Evolutionary conservation across 2,329 filamentous ascomycete genomes (phyloP), one percentile per base, ranked within the genome.

Genomic region (Fusarium neocosmosporiellum): DNA sequence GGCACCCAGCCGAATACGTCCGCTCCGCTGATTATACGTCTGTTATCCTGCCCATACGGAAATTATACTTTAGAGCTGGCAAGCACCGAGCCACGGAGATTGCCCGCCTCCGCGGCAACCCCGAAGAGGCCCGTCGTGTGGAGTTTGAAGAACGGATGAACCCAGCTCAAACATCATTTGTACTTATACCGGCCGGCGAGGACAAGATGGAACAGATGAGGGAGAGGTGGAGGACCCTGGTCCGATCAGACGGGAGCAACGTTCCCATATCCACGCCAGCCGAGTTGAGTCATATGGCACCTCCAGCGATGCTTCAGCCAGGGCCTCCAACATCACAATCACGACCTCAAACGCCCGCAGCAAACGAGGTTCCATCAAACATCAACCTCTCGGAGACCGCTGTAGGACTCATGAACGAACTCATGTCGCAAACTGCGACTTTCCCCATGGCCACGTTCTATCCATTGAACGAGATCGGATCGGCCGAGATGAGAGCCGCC

Each of bases 21-120:
- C 85, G 82, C 71, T 84, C 85, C 60, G 79, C 82, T 3, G 83
- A 84, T 65, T 84, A 87, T 43, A 81, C 84, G 11, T 84, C 85
- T 1, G 85, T 89, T 4, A 88, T 88, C 81, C 75, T 88, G 48
- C 88, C 88, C 0, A 80, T 91, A 55, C 85, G 85, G 54, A 89
- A 86, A 70, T 82, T 91, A 1, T 88, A 88, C 74, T 74, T 84
- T 60, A 87, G 87, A 69, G 88, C 88, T 0, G 84, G 82, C 43
- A 85, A 82, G 66, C 86, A 90, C 67, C 85, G 89, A 7, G 84
- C 85, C 9, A 80, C 83, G 0, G 88, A 90, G 75, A 80, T 90
- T 13, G 75, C 78, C 11, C 84, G 88, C 1, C 81, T 90, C 22
- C 83, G 83, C 24, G 80, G 80, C 2, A 82, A 90, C 41, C 85